Evolutionary conservation across 179 eudicot genomes (phyloP), one percentile per base, ranked within the genome.

Genomic region (Pouteria campechiana): DNA sequence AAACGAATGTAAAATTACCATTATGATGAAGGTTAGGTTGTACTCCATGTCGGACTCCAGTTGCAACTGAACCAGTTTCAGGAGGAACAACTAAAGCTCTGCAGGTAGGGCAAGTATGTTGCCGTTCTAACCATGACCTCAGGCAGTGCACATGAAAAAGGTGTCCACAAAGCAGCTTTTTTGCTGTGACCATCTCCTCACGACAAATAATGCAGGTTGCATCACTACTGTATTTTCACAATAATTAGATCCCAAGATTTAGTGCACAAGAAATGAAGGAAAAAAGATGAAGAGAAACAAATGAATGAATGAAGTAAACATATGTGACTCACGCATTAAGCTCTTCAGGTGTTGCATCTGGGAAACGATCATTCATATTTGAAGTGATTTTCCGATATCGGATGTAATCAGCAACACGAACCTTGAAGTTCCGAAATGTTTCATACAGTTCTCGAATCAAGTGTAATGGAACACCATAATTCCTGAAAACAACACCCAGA

Each of bases 341-440:
- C 67, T 92, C 99, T 50, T 88, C 99, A 4, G 94, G 75, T 48
- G 94, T 79, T 46, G 99, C 99, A 78, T 92, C 96, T 30, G 96
- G 99, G 54, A 92, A 92, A 36, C 99, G 96, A 55, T 83, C 96
- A 72, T 92, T 87, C 99, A 92, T 92, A 64, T 92, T 92, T 50
- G 99, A 92, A 48, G 99, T 88, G 55, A 92, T 87, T 74, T 80
- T 87, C 48, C 94, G 70, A 53, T 92, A 92, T 20, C 99, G 94
- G 36, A 92, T 80, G 72, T 75, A 92, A 70, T 92, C 99, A 29
- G 96, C 88, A 62, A 92, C 71, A 39, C 99, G 96, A 44, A 77
- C 61, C 74, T 73, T 92, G 57, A 92, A 87, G 79, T 87, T 92
- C 41, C 94, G 84, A 60, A 92, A 87, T 32, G 99, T 92, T 61